These are phyloP conservation scores for Pythium plurisporium DNA, from an alignment of 352 stramenopile genomes.

Conservation along the genomic window DNA sequence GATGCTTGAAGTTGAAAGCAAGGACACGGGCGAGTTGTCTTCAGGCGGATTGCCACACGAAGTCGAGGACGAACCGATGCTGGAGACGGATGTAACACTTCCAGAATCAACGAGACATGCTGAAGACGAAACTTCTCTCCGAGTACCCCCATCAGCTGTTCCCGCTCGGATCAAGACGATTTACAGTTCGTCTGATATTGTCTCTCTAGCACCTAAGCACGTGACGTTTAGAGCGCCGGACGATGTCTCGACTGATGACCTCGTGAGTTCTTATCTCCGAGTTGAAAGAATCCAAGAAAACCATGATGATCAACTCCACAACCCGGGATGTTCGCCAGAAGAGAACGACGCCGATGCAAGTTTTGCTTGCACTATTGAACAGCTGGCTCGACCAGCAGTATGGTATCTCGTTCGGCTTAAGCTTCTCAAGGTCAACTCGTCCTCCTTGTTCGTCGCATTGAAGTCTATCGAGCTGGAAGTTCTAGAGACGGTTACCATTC, in stretches of 20 bases:
- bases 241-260: slow-evolving; percentile 11
- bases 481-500: slow-evolving; percentile 40
- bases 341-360: background rate
- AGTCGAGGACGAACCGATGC: too few relatives aligned
- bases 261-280: slow-evolving; percentile 12
- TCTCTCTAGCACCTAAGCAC: background rate
- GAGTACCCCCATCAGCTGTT: background rate
- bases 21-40: too few relatives aligned
- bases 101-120: too few relatives aligned
- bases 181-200: background rate
- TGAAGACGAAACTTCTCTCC: too few relatives aligned
- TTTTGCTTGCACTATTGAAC: slow-evolving; percentile 5
- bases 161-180: background rate
- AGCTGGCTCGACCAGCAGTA: slow-evolving; percentile 17
- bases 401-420: slow-evolving; percentile 15
- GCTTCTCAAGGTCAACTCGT: slow-evolving; percentile 8
- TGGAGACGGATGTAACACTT: too few relatives aligned
- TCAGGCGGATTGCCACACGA: too few relatives aligned
- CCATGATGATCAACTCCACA: background rate
- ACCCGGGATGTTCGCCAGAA: background rate
- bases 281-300: background rate
- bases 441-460: background rate
- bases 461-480: slow-evolving; percentile 34
- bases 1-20: too few relatives aligned
- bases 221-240: slow-evolving; percentile 13